These are phyloP conservation scores for Effrenium voratum DNA, from an alignment of 73 alveolate species.

Conservation along the genomic window DNA sequence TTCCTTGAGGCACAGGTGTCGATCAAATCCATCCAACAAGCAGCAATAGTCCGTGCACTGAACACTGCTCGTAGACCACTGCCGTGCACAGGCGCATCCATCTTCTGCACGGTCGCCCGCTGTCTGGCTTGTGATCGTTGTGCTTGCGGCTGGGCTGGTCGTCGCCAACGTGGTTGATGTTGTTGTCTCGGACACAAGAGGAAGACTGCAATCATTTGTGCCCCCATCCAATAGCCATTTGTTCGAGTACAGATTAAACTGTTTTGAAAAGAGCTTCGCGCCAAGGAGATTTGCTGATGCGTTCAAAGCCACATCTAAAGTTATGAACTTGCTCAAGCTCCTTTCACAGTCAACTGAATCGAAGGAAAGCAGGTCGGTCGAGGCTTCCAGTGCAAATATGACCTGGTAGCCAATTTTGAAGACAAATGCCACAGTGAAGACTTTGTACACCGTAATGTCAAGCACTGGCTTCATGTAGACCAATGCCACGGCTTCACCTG, in stretches of 20 bases:
- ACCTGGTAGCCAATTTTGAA: slow-evolving; percentile 7
- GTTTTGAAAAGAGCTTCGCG: not conserved
- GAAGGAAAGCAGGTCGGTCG: not conserved
- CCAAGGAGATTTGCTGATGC: slow-evolving; percentile 4
- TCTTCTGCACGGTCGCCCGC: slow-evolving; percentile 4
- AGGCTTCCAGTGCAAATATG: not conserved
- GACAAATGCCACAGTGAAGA: not conserved
- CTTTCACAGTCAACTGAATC: not conserved
- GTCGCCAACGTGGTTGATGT: not conserved
- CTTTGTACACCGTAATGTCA: slow-evolving; percentile 20
- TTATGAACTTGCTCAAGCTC: slow-evolving; percentile 6
- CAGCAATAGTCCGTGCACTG: not conserved
- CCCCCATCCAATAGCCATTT: not conserved
- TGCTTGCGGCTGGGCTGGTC: not conserved
- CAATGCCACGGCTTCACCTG: not conserved
- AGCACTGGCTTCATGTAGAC: slow-evolving; percentile 52
- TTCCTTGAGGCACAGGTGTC: slow-evolving; percentile 12
- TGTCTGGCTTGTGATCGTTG: not conserved
- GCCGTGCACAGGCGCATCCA: slow-evolving; percentile 5
- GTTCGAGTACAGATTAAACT: slow-evolving; percentile 5
- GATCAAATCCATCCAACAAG: not conserved
- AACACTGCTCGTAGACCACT: not conserved
- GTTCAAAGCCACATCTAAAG: slow-evolving; percentile 27
- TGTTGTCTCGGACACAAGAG: not conserved
- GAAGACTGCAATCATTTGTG: not conserved